Evolutionary conservation across 805 yeast genomes (phyloP).

Genomic region (Yamadazyma paraphyllophila): DNA sequence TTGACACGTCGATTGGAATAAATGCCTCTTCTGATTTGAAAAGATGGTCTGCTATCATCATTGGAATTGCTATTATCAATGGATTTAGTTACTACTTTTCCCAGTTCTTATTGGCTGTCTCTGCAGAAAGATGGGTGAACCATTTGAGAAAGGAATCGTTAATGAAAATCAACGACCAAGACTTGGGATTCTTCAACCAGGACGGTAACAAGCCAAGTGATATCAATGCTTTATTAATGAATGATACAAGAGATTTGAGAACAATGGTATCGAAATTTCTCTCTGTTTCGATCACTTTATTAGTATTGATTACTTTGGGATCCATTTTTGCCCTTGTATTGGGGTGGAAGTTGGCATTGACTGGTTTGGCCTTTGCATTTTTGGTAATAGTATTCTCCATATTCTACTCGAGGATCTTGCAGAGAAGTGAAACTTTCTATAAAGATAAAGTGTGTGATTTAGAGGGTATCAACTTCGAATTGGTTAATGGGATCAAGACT

Average conservation of each 20-base stretch:
- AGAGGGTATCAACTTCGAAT: slow-evolving; percentile 54
- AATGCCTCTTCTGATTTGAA: slow-evolving; percentile 30
- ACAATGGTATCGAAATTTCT: slow-evolving; percentile 61
- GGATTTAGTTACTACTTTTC: slow-evolving; percentile 57
- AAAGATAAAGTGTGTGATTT: slow-evolving; percentile 52
- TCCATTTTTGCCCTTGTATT: slow-evolving; percentile 69
- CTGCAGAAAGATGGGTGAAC: slow-evolving; percentile 69
- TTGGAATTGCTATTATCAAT: slow-evolving; percentile 61
- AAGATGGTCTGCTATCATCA: slow-evolving; percentile 68
- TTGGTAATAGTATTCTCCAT: slow-evolving; percentile 51
- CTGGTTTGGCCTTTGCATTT: slow-evolving; percentile 76
- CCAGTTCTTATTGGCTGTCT: slow-evolving; percentile 47
- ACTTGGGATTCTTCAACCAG: slow-evolving; percentile 50
- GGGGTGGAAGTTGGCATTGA: slow-evolving; percentile 88
- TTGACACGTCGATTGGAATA: slow-evolving; percentile 41
- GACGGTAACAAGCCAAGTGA: slow-evolving; percentile 45
- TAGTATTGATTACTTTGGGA: slow-evolving; percentile 58
- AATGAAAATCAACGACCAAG: slow-evolving; percentile 48
- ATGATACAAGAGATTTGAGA: slow-evolving; percentile 79
- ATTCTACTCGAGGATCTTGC: slow-evolving; percentile 51
- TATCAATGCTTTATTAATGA: slow-evolving; percentile 65
- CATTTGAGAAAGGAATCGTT: slow-evolving; percentile 51
- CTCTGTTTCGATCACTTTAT: slow-evolving; percentile 50
- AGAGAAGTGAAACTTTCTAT: slow-evolving; percentile 56
- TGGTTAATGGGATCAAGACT: slow-evolving; percentile 59